Evolutionary conservation across 352 stramenopile genomes (phyloP).

Genomic region (Thraustochytrium sp.): DNA sequence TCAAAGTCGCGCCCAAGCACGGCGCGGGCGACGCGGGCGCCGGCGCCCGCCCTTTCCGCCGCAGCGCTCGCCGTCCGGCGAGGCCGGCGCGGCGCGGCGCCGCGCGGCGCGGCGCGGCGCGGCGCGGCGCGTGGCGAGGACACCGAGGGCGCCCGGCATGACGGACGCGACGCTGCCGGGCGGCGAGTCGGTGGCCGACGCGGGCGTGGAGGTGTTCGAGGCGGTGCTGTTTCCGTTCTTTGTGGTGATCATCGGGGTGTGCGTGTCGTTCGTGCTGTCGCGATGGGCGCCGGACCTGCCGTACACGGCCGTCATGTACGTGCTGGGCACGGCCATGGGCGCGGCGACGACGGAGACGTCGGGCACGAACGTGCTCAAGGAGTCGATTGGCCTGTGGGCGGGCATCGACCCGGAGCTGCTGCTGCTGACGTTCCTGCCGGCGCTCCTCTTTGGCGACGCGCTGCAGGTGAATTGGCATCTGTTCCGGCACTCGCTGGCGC

Average conservation of each 20-base stretch:
- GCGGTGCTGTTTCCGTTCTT: conserved; percentile 59
- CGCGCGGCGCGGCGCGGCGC: too few species aligned
- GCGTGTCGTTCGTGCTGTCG: conserved; percentile 57
- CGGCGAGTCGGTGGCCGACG: too few species aligned
- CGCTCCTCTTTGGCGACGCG: conserved; percentile 60
- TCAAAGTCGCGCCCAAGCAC: too few species aligned
- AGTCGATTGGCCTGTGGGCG: conserved; percentile 52
- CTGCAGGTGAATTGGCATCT: conserved; percentile 59
- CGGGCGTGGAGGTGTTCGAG: neutral
- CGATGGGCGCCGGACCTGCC: conserved; percentile 54
- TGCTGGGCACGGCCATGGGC: conserved; percentile 58
- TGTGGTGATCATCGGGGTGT: conserved; percentile 52
- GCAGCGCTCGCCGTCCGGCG: too few species aligned
- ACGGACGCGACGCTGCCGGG: too few species aligned
- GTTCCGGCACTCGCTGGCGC: conserved; percentile 49
- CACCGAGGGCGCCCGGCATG: too few species aligned
- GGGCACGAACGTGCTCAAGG: conserved; percentile 41
- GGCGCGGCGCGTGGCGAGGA: too few species aligned
- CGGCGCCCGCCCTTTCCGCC: too few species aligned
- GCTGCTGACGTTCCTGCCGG: conserved; percentile 61
- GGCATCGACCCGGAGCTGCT: conserved; percentile 58
- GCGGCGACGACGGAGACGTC: neutral
- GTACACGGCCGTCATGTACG: conserved; percentile 63
- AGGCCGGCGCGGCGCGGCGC: too few species aligned
- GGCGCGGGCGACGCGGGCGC: too few species aligned